Evolutionary conservation across 495 filamentous ascomycete species (phyloP), one percentile per base, ranked within the genome.

Genomic region (Aspergillus indologenus): DNA sequence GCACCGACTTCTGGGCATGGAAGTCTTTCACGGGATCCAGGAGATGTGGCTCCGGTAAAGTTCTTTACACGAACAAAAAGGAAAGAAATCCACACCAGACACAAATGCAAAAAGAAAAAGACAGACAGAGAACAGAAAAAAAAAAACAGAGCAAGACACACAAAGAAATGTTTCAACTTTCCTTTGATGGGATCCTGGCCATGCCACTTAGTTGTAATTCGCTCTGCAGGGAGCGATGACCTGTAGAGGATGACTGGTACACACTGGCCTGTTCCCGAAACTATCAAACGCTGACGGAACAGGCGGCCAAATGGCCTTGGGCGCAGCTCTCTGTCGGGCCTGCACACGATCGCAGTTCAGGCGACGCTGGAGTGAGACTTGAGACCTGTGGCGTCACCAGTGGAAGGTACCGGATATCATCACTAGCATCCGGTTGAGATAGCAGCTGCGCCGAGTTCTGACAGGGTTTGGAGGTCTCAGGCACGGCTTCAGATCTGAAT

Each of bases 1-100:
- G 51, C 78, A 82, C 59, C 70, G 75, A 51, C 72, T 83, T 51
- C 69, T 83, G 68, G 78, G 73, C 24, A 66, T 67, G 47, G 81
- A 74, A 45, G 66, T 82, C 14, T 74, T 80, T 58, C 67, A 73
- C 57, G 77, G 73, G 19, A 76, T 81, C 57, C 66, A 76, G 42
- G 68, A 68, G 23, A 65, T 71, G 47, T 67, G 73, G 60, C 59
- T 76, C 50, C 67, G 66, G 40, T 62, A 57, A 60, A 34, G 21
- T 24, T 21, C 34, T 40, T 23, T 23, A 14, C 15, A 52, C 44
- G 42, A 59, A 26, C 15, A 53, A 50, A 49, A 29, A 12, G 45
- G 48, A 40, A 48, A n/a, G 47, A 21, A 53, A 53, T 15, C 34
- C 12, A 2, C n/a, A 14, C 20, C 21, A 22, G 8, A 52, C 11